phyloP scores from a whole-genome alignment of 768 basidiomycete genomes.

The Antrodiella citrinella region DNA sequence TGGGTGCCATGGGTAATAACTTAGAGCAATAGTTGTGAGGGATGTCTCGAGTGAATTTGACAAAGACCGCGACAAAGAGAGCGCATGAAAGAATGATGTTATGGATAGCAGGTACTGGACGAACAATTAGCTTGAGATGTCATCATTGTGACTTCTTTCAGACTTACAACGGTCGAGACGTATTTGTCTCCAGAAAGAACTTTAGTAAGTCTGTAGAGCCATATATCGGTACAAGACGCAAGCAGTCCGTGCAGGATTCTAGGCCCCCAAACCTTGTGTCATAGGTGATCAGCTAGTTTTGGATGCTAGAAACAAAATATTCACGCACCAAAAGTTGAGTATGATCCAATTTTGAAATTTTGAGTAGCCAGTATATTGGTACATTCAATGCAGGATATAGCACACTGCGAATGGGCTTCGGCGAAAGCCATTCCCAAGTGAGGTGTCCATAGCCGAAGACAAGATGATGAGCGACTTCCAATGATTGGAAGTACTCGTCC shows the following conservation, averaged over 20 bases:
- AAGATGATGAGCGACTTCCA: conserved; percentile 83
- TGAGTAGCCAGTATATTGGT: conserved; percentile 68
- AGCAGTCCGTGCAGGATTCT: conserved; percentile 66
- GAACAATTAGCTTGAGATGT: neutral
- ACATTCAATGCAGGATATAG: conserved; percentile 77
- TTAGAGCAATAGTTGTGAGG: conserved; percentile 69
- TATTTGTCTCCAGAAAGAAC: conserved; percentile 51
- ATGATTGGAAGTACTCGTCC: conserved; percentile 92
- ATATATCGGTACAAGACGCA: conserved; percentile 77
- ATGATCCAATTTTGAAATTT: conserved; percentile 44
- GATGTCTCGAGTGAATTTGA: conserved; percentile 93
- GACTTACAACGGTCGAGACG: conserved; percentile 42
- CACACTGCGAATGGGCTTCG: conserved; percentile 68
- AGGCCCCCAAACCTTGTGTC: conserved; percentile 74
- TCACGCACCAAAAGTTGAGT: conserved; percentile 53
- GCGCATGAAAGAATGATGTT: conserved; percentile 79
- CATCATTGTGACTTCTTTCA: no score
- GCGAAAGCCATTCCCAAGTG: conserved; percentile 92
- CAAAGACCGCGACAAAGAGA: conserved; percentile 78
- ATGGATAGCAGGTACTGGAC: conserved; percentile 70
- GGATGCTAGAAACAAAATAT: neutral
- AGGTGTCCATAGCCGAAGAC: conserved; percentile 90
- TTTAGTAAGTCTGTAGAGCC: conserved; percentile 53
- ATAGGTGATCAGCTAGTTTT: no score
- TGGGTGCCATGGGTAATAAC: conserved; percentile 65